Evolutionary conservation across 2,329 filamentous ascomycete species (phyloP), one percentile per base, ranked within the genome.

Genomic region (Penicillium brasilianum): DNA sequence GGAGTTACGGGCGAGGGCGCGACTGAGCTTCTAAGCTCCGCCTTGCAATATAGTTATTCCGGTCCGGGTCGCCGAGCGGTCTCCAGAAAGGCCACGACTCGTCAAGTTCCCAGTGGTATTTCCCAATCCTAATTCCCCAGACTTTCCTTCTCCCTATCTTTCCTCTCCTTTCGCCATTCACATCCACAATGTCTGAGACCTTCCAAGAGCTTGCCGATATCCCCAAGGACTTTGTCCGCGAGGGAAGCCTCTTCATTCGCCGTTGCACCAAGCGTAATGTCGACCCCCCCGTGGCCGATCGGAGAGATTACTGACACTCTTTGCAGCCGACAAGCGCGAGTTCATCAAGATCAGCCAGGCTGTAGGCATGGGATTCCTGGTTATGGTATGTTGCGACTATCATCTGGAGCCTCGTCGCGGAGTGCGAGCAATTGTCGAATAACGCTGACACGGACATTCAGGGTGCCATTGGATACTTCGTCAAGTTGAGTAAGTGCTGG

Each of bases 301-400:
- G 34, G 36, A 25, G 43, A 43, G 20, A 50, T 51, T 51, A 39
- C 67, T 68, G 55, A 68, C 64, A 48, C 20, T 59, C 73, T 66
- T 69, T 60, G 52, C 66, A 86, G 84, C 84, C 71, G 84, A 86
- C 75, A 82, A 82, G 74, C 80, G 83, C 69, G 84, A 87, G 74
- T 86, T 87, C 73, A 80, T 86, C 70, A 86, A 86, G 74, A 86
- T 87, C 73, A 83, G 81, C 66, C 84, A 87, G 76, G 84, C 84
- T 56, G 84, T 86, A 55, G 84, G 84, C 66, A 83, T 85, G 72
- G 84, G 84, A 2, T 87, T 87, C 74, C 72, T 87, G 57, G 83
- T 87, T 63, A 87, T 87, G 84, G 76, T 74, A 67, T 59, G 62
- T 55, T 34, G 18, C 30, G 16, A 6, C 20, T 11, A 16, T 57